These are phyloP conservation scores for Noccaea caerulescens DNA, from an alignment of 345 rosid genomes.

Conservation along the genomic window DNA sequence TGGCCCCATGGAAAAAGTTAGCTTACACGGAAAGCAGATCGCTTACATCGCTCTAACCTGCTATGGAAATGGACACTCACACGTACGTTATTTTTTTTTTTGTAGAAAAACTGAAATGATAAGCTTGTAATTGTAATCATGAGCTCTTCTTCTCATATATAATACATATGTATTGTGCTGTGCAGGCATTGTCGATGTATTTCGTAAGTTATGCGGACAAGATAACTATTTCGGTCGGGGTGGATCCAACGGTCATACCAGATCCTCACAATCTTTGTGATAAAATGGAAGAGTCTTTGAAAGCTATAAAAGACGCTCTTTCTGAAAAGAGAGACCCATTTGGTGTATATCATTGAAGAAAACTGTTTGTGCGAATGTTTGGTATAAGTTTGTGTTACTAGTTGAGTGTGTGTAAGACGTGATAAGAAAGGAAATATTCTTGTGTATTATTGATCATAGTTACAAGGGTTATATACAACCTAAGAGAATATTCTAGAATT, in stretches of 20 bases:
- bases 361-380: not conserved
- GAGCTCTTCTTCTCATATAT: not conserved
- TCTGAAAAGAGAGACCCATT: not conserved
- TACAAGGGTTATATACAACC: no score
- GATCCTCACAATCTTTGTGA: not conserved
- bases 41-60: slow-evolving; percentile 29
- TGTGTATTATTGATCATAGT: no score
- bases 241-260: not conserved
- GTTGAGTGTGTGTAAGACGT: no score
- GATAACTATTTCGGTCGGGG: not conserved
- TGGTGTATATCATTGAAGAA: not conserved
- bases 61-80: slow-evolving; percentile 24
- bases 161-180: not conserved
- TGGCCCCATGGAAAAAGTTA: slow-evolving; percentile 57
- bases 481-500: no score
- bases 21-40: slow-evolving; percentile 55
- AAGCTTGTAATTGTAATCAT: not conserved
- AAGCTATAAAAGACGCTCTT: not conserved
- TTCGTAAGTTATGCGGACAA: not conserved
- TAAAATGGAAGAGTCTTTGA: not conserved
- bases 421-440: no score
- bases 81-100: not conserved
- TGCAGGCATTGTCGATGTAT: not conserved
- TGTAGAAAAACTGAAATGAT: not conserved
- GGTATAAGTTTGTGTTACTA: no score